phyloP scores from a whole-genome alignment of 1,284 basidiomycete species.

The Clitocybe nebularis region DNA sequence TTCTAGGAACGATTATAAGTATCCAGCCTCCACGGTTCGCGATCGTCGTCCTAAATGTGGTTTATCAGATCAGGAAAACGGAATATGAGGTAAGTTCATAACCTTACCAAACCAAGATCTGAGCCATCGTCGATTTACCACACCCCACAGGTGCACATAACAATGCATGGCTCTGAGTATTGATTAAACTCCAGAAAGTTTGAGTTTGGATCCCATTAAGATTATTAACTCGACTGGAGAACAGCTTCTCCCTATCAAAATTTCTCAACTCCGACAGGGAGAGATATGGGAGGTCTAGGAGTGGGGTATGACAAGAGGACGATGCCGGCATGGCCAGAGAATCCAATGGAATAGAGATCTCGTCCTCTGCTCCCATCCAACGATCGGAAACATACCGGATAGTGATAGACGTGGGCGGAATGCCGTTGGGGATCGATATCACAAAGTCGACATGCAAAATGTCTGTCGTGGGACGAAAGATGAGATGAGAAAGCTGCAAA shows the following conservation, averaged over 20 bases:
- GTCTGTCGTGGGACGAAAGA: conserved; percentile 66
- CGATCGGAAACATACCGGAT: conserved; percentile 86
- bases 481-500: conserved; percentile 75
- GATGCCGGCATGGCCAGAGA: conserved; percentile 73
- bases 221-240: conserved; percentile 44
- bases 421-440: conserved; percentile 64
- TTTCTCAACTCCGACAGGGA: conserved; percentile 51
- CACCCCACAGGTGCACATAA: conserved; percentile 79
- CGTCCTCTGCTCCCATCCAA: conserved; percentile 92
- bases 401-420: conserved; percentile 56
- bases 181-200: conserved; percentile 78
- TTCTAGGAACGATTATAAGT: conserved; percentile 54
- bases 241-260: conserved; percentile 41
- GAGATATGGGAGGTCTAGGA: conserved; percentile 84
- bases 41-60: conserved; percentile 44
- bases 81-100: background rate
- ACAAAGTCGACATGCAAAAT: conserved; percentile 73
- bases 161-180: conserved; percentile 72
- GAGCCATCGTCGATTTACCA: conserved; percentile 79
- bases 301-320: conserved; percentile 61
- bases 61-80: conserved; percentile 1
- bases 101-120: conserved; percentile 68
- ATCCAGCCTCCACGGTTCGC: conserved; percentile 41
- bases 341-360: conserved; percentile 61
- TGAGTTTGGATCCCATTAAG: conserved; percentile 93